Percentiles rank a stretch among this genome's conserved stretches.
These are phyloP conservation scores for Protoeuglena noctilucae DNA, from an alignment of 139 green algal species.

Conservation along the genomic window DNA sequence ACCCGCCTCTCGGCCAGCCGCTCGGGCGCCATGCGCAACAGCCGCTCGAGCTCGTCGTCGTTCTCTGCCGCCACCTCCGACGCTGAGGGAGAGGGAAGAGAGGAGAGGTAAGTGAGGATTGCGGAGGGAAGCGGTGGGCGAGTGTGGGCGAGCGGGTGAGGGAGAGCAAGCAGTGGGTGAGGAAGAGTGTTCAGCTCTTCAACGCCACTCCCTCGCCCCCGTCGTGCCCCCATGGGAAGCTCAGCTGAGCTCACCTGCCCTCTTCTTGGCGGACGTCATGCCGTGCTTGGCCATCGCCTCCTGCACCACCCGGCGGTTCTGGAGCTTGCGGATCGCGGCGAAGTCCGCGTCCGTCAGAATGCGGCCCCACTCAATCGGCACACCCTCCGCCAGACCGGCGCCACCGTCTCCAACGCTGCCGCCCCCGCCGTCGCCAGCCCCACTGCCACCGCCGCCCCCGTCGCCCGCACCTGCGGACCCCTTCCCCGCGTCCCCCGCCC, in stretches of 20 bases:
- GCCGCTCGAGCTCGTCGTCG: not conserved
- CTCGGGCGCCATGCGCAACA: not conserved
- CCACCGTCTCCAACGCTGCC: not conserved
- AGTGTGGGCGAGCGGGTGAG: too few relatives aligned
- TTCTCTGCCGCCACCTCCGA: too few relatives aligned
- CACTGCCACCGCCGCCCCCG: not conserved
- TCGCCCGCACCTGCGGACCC: conserved; percentile 1
- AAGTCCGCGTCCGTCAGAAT: conserved; percentile 78
- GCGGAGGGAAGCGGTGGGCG: too few relatives aligned
- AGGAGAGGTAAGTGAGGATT: too few relatives aligned
- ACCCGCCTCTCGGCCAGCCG: conserved; percentile 33
- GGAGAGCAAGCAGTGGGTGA: too few relatives aligned
- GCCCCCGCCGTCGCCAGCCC: not conserved
- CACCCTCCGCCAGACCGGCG: not conserved
- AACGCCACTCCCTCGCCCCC: too few relatives aligned
- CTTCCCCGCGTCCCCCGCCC: conserved; percentile 1
- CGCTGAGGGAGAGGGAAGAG: too few relatives aligned
- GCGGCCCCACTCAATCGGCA: conserved; percentile 45
- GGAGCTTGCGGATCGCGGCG: conserved; percentile 43
- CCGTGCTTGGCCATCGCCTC: conserved; percentile 60
- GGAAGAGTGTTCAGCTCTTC: too few relatives aligned
- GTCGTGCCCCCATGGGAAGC: too few relatives aligned
- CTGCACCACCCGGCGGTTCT: conserved; percentile 38
- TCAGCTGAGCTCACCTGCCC: not conserved
- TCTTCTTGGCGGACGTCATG: conserved; percentile 45